These are phyloP conservation scores for Xylaria curta DNA, from an alignment of 495 filamentous ascomycete genomes.

Conservation along the genomic window DNA sequence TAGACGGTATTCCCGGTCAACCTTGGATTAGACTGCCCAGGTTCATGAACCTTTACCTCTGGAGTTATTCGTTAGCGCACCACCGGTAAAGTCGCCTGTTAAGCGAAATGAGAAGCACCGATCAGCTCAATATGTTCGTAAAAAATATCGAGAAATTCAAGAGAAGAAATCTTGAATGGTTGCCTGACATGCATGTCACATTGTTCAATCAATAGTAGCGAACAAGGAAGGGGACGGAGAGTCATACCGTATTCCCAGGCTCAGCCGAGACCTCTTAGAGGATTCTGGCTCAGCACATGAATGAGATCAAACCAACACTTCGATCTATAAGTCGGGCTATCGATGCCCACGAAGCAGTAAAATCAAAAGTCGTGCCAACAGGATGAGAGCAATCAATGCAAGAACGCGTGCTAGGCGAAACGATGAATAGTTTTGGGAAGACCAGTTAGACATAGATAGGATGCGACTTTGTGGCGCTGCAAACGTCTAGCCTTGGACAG, in stretches of 20 bases:
- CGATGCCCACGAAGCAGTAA: slow-evolving; percentile 3
- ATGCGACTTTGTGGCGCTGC: slow-evolving; percentile 12
- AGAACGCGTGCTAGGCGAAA: background rate
- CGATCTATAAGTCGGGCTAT: background rate
- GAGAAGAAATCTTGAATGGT: background rate
- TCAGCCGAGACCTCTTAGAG: slow-evolving; percentile 9
- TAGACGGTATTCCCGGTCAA: background rate
- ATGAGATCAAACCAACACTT: background rate
- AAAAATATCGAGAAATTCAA: background rate
- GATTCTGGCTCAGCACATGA: background rate
- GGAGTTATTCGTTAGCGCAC: background rate
- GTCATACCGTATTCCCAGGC: slow-evolving; percentile 15
- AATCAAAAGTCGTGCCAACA: background rate
- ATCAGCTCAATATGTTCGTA: background rate
- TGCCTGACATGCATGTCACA: background rate
- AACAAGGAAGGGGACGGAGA: background rate
- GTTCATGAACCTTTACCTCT: slow-evolving; percentile 7
- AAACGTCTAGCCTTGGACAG: slow-evolving; percentile 18
- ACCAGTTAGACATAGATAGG: slow-evolving; percentile 7
- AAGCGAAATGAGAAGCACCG: background rate
- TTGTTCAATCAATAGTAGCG: background rate
- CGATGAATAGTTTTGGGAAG: slow-evolving; percentile 19
- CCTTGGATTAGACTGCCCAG: background rate
- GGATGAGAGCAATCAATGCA: background rate
- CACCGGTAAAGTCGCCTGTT: background rate